A percentile compares a stretch with the other conserved stretches of the same genome.
Conservation (phyloP, 1,284 basidiomycete species). For the Malassezia vespertilionis region DNA sequence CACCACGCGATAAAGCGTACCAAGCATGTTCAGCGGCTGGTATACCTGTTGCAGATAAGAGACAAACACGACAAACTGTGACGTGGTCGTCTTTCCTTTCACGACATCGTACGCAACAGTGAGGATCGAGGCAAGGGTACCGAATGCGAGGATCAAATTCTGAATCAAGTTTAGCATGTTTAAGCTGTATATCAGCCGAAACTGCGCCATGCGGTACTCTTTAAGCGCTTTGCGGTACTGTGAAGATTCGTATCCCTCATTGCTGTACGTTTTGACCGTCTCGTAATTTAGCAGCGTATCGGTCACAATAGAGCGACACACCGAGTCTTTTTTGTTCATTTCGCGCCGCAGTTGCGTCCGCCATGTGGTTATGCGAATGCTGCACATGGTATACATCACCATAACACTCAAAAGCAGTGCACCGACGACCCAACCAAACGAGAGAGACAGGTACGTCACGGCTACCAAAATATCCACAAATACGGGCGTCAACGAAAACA, state of each 20-base stretch:
- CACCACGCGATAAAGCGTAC: slow-evolving; percentile 44
- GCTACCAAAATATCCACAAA: slow-evolving; percentile 60
- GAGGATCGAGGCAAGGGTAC: slow-evolving; percentile 31
- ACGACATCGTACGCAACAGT: slow-evolving; percentile 28
- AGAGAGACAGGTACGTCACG: slow-evolving; percentile 56
- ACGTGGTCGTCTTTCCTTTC: slow-evolving; percentile 35
- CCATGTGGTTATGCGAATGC: slow-evolving; percentile 60
- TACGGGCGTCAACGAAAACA: slow-evolving; percentile 70
- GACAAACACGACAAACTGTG: slow-evolving; percentile 66
- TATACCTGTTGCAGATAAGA: slow-evolving; percentile 65
- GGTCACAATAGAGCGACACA: slow-evolving; percentile 36
- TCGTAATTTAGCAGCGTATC: slow-evolving; percentile 45
- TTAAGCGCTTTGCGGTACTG: slow-evolving; percentile 63
- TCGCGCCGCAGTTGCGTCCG: slow-evolving; percentile 55
- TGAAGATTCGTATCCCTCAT: slow-evolving; percentile 65
- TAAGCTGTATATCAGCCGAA: slow-evolving; percentile 53
- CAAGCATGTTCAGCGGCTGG: slow-evolving; percentile 32
- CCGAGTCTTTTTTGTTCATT: slow-evolving; percentile 34
- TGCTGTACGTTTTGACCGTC: slow-evolving; percentile 62
- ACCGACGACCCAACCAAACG: slow-evolving; percentile 58
- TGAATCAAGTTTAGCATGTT: slow-evolving; percentile 43
- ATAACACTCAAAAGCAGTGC: slow-evolving; percentile 67
- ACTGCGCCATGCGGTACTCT: slow-evolving; percentile 66
- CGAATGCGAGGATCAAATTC: slow-evolving; percentile 36
- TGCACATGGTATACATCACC: slow-evolving; percentile 64